Evolutionary conservation across 2,329 filamentous ascomycete species (phyloP), one percentile per base, ranked within the genome.

Genomic region (Botrytis medusae): DNA sequence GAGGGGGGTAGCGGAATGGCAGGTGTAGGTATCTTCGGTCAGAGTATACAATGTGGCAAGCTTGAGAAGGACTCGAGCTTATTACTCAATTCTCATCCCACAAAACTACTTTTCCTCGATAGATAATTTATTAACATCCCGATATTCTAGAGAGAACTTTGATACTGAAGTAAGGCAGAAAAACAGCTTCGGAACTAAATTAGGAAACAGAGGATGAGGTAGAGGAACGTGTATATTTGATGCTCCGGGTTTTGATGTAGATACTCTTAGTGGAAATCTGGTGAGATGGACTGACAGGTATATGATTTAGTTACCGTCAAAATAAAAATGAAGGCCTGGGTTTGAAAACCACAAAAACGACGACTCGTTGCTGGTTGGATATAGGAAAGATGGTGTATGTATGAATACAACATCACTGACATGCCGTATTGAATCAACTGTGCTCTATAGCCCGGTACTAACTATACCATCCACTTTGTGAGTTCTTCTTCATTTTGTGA

Each of bases 1-100:
- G 25, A 2, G 3, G 3, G 3, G 16, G 7, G 2, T 9, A n/a
- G 40, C 4, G 5, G 2, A n/a, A 40, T 10, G 2, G 59, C 12
- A 16, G 6, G 20, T 25, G 12, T 37, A 40, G 6, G 22, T 40
- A 40, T n/a, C 1, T 37, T 62, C 14, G 14, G 6, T 3, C 34
- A 16, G 18, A 62, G 12, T 40, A n/a, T n/a, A n/a, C 4, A 14
- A 40, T 40, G 10, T 37, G 34, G 37, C 14, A 16, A 40, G 22
- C 34, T 9, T n/a, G 22, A 4, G 5, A 40, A n/a, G 7, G 34
- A 9, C 37, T 62, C 12, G 8, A 18, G 5, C 22, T 40, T 62
- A 37, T 62, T 7, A 18, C 14, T n/a, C 8, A 16, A n/a, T 16
- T 8, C 59, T 16, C 59, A 18, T 40, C 0, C 7, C 34, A 18